phyloP scores from a whole-genome alignment of 495 filamentous ascomycete genomes.

The Darksidea phi region DNA sequence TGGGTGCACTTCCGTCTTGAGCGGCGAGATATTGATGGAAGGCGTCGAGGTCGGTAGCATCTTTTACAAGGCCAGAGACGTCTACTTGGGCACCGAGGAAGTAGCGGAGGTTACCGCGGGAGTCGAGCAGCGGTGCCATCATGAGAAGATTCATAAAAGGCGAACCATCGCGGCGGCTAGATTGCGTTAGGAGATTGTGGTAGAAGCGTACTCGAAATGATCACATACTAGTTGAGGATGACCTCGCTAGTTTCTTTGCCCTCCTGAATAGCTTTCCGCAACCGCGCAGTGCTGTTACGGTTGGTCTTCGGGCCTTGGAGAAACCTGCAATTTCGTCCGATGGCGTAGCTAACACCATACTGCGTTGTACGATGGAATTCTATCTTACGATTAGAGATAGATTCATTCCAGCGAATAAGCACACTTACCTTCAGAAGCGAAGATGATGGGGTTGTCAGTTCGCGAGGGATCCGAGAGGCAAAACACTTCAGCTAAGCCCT shows the following conservation, averaged over 20 bases:
- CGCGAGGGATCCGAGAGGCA: conserved; percentile 73
- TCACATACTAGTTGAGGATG: conserved; percentile 63
- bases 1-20: conserved; percentile 34
- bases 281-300: conserved; percentile 50
- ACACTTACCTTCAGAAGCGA: conserved; percentile 67
- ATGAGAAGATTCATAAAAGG: conserved; percentile 71
- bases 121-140: conserved; percentile 62
- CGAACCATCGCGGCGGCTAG: conserved; percentile 60
- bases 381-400: conserved; percentile 23
- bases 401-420: background rate
- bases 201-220: conserved; percentile 2
- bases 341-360: conserved; percentile 56
- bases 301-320: conserved; percentile 60
- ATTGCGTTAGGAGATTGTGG: conserved; percentile 7
- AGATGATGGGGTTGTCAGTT: conserved; percentile 73
- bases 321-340: conserved; percentile 61
- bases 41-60: conserved; percentile 59
- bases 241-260: conserved; percentile 64
- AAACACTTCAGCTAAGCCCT: conserved; percentile 74
- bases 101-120: conserved; percentile 58
- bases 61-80: conserved; percentile 60
- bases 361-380: conserved; percentile 62
- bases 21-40: conserved; percentile 48
- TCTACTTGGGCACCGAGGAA: conserved; percentile 67
- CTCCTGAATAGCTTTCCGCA: conserved; percentile 55